Percentiles rank a stretch among this genome's conserved stretches.
Evolutionary conservation across 495 filamentous ascomycete genomes (phyloP).

Genomic region (Penicillium simplicissimum): DNA sequence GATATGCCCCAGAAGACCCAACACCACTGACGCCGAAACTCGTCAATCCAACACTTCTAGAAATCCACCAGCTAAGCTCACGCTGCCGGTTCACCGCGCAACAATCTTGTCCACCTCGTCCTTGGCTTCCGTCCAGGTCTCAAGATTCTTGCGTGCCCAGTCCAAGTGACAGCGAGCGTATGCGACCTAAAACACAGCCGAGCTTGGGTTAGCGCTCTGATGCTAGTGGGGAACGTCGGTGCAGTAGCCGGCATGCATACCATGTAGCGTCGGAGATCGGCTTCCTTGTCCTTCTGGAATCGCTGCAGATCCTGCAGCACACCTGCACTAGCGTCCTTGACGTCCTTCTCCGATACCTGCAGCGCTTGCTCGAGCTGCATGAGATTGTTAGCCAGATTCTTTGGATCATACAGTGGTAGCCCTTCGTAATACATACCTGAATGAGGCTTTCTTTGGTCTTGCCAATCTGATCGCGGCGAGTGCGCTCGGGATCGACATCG

Average conservation of each 20-base stretch:
- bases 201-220: conserved; percentile 11
- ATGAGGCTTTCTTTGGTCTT: conserved; percentile 80
- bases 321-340: conserved; percentile 83
- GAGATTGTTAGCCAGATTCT: conserved; percentile 5
- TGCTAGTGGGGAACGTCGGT: conserved; percentile 2
- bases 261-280: conserved; percentile 92
- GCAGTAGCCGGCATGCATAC: conserved; percentile 51
- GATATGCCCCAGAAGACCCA: background rate
- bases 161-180: conserved; percentile 94
- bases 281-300: conserved; percentile 93
- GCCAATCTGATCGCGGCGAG: conserved; percentile 87
- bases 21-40: conserved; percentile 8
- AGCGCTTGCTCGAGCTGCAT: conserved; percentile 84
- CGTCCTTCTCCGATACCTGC: conserved; percentile 81
- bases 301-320: conserved; percentile 86
- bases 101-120: conserved; percentile 91
- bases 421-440: conserved; percentile 48
- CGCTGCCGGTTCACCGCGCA: conserved; percentile 40
- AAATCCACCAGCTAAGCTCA: background rate
- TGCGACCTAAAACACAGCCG: conserved; percentile 64
- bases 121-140: conserved; percentile 93
- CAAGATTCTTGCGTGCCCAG: conserved; percentile 97
- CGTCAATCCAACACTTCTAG: background rate
- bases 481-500: conserved; percentile 92
- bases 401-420: background rate